Base-by-base conservation (phyloP, 2,329 filamentous ascomycete species). In the Grosmannia clavigera region DNA sequence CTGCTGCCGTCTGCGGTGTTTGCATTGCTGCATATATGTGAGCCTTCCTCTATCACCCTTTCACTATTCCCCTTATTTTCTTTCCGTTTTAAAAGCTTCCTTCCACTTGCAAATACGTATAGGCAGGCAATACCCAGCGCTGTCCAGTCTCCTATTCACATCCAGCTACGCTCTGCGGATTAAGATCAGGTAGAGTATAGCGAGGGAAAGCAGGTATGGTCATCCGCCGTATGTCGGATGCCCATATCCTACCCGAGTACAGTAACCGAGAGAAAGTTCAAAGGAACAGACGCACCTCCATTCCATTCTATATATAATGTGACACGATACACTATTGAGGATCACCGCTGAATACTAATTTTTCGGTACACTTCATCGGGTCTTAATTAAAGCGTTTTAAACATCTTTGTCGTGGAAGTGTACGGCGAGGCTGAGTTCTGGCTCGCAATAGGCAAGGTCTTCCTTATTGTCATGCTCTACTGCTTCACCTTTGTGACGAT, bases 401-500 rank as follows among this genome's bases (percentile, higher is more conserved):
- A 64, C 57, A 55, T 65, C 11, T 75, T 78, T 53, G 63, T 59
- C n/a, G 68, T 77, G 7, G 74, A 73, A 3, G 69, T 60, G 19
- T 66, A 65, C 51, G 64, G 64, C 38, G 76, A 79, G 64, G 72
- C 75, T 11, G 76, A 79, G 60, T 79, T 79, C 60, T 75, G 75
- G 71, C 74, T 80, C 60, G 73, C 74, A 0, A 69, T 71, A 6
- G 65, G 74, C 65, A 79, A 80, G 61, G 70, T 77, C 3, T 62
- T 78, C 3, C 72, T 76, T 55, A 82, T 85, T 64, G 65, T 81
- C 19, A 81, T 81, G 29, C 76, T 85, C 55, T 78, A 84, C 67
- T 77, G 82, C 60, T 70, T 82, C 11, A 77, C 78, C 62, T 68
- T 83, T 59, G 75, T 83, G 67, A 76, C 83, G 61, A 78, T 82